Evolutionary conservation across 1,284 basidiomycete species (phyloP).

Genomic region (Acaromyces ingoldii): DNA sequence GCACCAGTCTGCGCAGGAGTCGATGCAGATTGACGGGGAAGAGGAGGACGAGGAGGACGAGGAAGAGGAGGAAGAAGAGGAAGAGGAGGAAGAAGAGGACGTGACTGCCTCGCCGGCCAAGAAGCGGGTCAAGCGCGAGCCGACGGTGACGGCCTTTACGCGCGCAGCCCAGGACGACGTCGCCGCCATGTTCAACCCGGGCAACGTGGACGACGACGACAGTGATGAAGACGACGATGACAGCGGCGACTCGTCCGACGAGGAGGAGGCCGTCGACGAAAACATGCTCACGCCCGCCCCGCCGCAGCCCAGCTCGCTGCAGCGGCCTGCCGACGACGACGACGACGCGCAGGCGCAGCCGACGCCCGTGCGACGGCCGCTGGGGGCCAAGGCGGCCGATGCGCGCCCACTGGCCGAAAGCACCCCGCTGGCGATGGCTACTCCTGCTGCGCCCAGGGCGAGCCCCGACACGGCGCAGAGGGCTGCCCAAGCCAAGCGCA

Average conservation of each 20-base stretch:
- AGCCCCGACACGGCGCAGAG: too few relatives aligned
- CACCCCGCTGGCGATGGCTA: too few relatives aligned
- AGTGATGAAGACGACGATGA: slow-evolving; percentile 17
- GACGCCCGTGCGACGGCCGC: too few relatives aligned
- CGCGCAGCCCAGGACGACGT: slow-evolving; percentile 43
- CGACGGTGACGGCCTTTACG: slow-evolving; percentile 26
- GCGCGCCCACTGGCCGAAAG: slow-evolving; percentile 8
- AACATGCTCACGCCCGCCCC: too few relatives aligned
- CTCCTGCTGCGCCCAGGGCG: too few relatives aligned
- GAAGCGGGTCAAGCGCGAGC: slow-evolving; percentile 9
- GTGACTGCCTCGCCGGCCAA: neutral
- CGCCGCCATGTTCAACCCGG: slow-evolving; percentile 43
- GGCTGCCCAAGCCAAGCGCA: neutral
- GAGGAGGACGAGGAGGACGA: slow-evolving; percentile 1
- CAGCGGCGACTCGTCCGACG: slow-evolving; percentile 19
- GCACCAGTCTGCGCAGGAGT: neutral
- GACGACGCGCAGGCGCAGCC: too few relatives aligned
- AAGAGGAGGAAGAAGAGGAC: neutral
- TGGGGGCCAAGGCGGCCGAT: too few relatives aligned
- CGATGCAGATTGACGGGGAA: neutral
- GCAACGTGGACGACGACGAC: slow-evolving; percentile 21
- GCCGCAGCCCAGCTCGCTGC: too few relatives aligned
- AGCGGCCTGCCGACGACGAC: too few relatives aligned
- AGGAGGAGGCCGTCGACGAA: slow-evolving; percentile 18
- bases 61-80: neutral